Evolutionary conservation across 73 alveolate genomes (phyloP).

Genomic region (Stentor roeselii): DNA sequence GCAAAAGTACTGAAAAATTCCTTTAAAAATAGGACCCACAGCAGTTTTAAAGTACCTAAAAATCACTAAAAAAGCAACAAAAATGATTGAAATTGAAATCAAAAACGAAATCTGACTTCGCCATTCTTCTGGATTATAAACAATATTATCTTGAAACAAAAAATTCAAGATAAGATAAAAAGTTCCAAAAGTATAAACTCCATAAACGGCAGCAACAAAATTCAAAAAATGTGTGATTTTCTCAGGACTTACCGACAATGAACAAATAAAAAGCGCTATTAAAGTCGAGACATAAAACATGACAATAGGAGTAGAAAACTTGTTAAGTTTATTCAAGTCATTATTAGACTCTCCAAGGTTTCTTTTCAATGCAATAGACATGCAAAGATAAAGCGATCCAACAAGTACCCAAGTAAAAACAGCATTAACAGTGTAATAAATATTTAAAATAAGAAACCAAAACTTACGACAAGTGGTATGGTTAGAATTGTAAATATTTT

Average conservation of each 20-base stretch:
- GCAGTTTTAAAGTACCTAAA: background rate
- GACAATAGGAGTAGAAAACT: background rate
- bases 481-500: background rate
- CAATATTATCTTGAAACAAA: background rate
- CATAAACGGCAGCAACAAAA: background rate
- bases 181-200: background rate
- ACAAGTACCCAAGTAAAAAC: background rate
- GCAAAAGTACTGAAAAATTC: slow-evolving; percentile 31
- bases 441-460: no score
- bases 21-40: slow-evolving; percentile 19
- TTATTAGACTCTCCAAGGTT: background rate
- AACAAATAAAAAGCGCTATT: background rate
- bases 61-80: background rate
- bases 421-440: background rate
- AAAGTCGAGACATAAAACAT: background rate
- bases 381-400: background rate
- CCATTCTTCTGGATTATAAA: background rate
- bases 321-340: background rate
- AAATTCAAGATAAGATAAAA: background rate
- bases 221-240: background rate
- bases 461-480: background rate
- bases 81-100: background rate
- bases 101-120: no score
- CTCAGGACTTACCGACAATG: background rate
- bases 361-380: background rate